These are phyloP conservation scores for Clonostachys sp. DNA, from an alignment of 2,329 filamentous ascomycete genomes.

Conservation along the genomic window DNA sequence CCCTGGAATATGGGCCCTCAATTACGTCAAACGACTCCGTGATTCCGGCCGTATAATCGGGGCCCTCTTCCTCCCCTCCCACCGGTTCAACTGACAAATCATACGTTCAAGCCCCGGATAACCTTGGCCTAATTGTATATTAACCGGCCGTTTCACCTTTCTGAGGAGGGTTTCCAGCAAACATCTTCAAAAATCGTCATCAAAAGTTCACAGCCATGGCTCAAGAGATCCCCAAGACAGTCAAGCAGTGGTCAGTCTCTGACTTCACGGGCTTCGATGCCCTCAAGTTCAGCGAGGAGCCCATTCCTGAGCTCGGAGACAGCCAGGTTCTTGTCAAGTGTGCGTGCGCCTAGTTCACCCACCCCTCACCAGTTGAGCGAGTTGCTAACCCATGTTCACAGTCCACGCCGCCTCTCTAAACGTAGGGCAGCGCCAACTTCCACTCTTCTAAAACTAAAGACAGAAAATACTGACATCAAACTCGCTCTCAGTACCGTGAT, in stretches of 20 bases:
- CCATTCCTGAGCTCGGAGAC: conserved; percentile 60
- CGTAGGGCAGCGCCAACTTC: conserved; percentile 12
- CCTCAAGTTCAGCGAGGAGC: conserved; percentile 49
- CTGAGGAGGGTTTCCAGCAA: not conserved
- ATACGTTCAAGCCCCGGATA: no score
- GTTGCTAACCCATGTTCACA: conserved; percentile 6
- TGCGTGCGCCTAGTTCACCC: conserved; percentile 7
- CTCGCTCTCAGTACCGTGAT: conserved; percentile 37
- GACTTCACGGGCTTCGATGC: conserved; percentile 52
- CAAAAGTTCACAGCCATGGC: conserved; percentile 1
- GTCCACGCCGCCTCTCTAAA: conserved; percentile 48
- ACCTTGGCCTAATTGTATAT: no score
- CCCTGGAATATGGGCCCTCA: no score
- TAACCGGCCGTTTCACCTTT: no score
- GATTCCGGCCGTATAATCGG: no score
- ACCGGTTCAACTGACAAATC: no score
- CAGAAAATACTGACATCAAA: not conserved
- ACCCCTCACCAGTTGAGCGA: conserved; percentile 4
- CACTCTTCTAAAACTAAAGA: not conserved
- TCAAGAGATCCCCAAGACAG: conserved; percentile 25
- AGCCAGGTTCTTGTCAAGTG: conserved; percentile 67
- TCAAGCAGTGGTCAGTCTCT: conserved; percentile 52
- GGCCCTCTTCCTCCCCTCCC: no score
- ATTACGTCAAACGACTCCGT: no score
- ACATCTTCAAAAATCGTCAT: not conserved